Conservation (phyloP, 768 basidiomycete species). For the Lanmaoa rubissima region DNA sequence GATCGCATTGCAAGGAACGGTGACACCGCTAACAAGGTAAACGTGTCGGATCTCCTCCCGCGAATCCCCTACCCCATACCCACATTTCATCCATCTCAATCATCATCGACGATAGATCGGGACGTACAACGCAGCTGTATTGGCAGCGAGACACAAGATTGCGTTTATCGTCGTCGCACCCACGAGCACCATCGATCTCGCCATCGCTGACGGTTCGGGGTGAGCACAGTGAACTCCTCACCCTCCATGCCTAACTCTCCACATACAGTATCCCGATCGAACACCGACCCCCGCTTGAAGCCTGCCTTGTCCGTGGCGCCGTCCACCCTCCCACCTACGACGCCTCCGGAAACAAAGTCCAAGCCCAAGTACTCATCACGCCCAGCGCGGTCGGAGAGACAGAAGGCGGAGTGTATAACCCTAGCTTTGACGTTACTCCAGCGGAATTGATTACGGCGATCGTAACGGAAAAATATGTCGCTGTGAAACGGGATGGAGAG, state of each 20-base stretch:
- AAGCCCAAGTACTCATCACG: conserved; percentile 83
- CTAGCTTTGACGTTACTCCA: conserved; percentile 96
- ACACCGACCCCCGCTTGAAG: conserved; percentile 84
- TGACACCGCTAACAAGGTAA: conserved; percentile 93
- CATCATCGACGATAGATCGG: conserved; percentile 53
- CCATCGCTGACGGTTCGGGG: conserved; percentile 66
- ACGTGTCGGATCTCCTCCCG: conserved; percentile 6
- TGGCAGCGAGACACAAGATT: conserved; percentile 82
- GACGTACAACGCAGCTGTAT: conserved; percentile 94
- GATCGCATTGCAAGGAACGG: conserved; percentile 90
- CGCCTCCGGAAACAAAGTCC: conserved; percentile 47
- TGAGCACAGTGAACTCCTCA: conserved; percentile 20
- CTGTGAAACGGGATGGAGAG: conserved; percentile 61
- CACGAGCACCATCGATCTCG: conserved; percentile 86
- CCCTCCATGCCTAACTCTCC: not conserved
- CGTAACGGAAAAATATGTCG: conserved; percentile 94
- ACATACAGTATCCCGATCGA: conserved; percentile 80
- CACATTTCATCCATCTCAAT: not conserved
- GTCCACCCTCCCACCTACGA: conserved; percentile 52
- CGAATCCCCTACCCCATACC: not conserved
- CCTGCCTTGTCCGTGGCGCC: conserved; percentile 83
- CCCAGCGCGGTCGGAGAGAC: conserved; percentile 49
- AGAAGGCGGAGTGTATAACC: conserved; percentile 65
- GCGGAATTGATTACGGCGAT: conserved; percentile 92
- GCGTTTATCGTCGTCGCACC: conserved; percentile 95